Base-by-base conservation (phyloP, 257 asterid genomes). In the Fraxinus cuspidata region DNA sequence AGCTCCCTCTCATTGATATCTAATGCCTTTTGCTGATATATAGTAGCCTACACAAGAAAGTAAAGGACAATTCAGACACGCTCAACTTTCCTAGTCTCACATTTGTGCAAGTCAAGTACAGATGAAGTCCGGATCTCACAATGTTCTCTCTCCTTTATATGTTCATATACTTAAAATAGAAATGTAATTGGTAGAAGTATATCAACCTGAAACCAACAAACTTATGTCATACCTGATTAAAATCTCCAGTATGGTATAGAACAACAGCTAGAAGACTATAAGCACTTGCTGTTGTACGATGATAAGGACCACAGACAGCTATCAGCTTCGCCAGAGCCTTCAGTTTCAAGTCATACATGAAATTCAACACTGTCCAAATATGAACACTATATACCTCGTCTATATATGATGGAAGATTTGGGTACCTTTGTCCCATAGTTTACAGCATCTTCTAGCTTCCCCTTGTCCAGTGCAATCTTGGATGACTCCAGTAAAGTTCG, bases 221-320 rank as follows among this genome's bases (percentile, higher is more conserved):
- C 44, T 6, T 27, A 56, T 28, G 19, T 65, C 38, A 70, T 79
- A 92, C 99, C 97, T 96, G 98, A 90, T 96, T 89, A 84, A 96
- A 93, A 72, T 96, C 99, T 76, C 99, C 99, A 53, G 99, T 96
- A 88, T 96, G 99, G 85, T 96, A 96, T 85, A 96, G 89, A 80
- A 96, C 99, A 83, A 96, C 99, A 71, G 99, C 98, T 44, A 96
- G 95, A 81, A 96, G 97, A 87, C 98, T 96, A 83, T 96, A 96
- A 53, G 99, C 98, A 86, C 98, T 86, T 71, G 99, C 99, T 31
- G 97, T 96, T 56, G 89, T 87, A 76, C 98, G 97, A 85, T 96
- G 97, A 84, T 90, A 94, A 72, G 99, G 98, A 77, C 99, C 99
- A 74, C 99, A 93, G 19, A 96, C 98, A 72, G 98, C 95, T 72